These are phyloP conservation scores for Bolboschoenoplectus hybrid DNA, from an alignment of 202 grass and related monocot genomes.

Conservation along the genomic window DNA sequence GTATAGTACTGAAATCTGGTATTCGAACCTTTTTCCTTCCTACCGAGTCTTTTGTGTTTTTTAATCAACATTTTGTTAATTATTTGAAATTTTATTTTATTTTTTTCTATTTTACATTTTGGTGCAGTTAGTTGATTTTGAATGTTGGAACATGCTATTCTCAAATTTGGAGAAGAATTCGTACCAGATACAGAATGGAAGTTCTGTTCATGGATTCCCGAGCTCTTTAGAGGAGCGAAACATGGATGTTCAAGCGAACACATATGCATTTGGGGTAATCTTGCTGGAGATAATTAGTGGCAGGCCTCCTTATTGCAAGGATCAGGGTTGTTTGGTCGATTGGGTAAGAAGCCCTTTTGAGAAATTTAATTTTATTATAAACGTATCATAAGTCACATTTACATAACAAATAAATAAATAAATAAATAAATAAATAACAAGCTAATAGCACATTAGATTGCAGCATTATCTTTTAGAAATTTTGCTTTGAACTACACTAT, in stretches of 20 bases:
- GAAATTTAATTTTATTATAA: constrained; percentile 8
- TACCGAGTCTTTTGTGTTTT: background rate
- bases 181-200: constrained; percentile 41
- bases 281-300: constrained; percentile 92
- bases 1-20: background rate
- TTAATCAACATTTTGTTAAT: constrained; percentile 11
- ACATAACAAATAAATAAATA: background rate
- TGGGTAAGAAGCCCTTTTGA: constrained; percentile 55
- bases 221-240: constrained; percentile 58
- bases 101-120: background rate
- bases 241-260: constrained; percentile 68
- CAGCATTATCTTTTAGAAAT: constrained; percentile 3
- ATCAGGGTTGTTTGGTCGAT: constrained; percentile 65
- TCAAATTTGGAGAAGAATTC: constrained; percentile 48
- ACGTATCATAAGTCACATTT: background rate
- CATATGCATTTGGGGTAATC: constrained; percentile 75
- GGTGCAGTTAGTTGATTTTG: constrained; percentile 83
- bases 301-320: constrained; percentile 81
- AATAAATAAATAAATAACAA: background rate
- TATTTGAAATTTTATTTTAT: background rate
- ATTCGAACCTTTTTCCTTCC: background rate
- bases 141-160: constrained; percentile 79
- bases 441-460: background rate
- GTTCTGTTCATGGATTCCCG: constrained; percentile 46
- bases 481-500: background rate